Conservation (phyloP, 2,329 filamentous ascomycete genomes). For the Colletotrichum limetticola region DNA sequence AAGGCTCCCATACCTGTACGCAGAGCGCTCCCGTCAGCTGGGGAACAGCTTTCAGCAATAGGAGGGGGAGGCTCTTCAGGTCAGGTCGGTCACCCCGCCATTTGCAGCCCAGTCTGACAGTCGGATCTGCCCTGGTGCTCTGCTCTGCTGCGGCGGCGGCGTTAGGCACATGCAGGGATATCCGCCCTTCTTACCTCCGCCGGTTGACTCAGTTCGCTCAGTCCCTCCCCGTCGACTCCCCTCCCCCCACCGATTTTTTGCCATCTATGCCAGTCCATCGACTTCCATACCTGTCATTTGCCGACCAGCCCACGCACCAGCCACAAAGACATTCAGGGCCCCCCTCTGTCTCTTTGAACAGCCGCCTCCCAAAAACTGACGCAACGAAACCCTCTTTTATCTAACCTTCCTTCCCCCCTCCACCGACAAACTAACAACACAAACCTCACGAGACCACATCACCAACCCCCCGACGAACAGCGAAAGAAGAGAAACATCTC, state of each 20-base stretch:
- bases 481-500: no score
- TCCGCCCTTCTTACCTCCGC: constrained; percentile 36
- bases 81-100: neutral
- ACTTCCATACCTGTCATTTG: constrained; percentile 34
- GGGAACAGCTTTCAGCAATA: neutral
- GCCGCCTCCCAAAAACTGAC: constrained; percentile 24
- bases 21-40: neutral
- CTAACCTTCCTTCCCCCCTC: constrained; percentile 3
- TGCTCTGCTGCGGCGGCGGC: constrained; percentile 1
- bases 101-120: neutral
- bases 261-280: constrained; percentile 45
- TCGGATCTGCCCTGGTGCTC: neutral
- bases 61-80: neutral
- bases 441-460: neutral
- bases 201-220: constrained; percentile 44
- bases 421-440: neutral
- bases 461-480: neutral
- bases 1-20: no score
- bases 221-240: neutral
- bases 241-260: constrained; percentile 25
- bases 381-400: constrained; percentile 16
- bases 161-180: constrained; percentile 33
- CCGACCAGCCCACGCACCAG: constrained; percentile 17
- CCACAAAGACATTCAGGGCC: constrained; percentile 11
- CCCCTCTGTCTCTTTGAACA: neutral